These are phyloP conservation scores for Ascosphaera acerosa DNA, from an alignment of 2,329 filamentous ascomycete species.

Conservation along the genomic window DNA sequence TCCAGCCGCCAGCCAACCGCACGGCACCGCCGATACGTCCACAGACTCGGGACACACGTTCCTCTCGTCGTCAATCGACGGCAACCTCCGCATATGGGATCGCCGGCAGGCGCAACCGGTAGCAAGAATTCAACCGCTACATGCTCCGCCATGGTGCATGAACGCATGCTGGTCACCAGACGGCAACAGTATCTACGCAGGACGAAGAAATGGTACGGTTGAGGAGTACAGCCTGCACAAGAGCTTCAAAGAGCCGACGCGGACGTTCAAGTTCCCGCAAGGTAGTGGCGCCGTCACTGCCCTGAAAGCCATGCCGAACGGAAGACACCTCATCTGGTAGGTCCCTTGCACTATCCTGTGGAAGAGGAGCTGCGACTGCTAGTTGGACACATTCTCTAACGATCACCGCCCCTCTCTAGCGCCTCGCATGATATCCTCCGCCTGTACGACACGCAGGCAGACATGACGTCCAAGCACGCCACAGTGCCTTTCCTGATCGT, in stretches of 20 bases:
- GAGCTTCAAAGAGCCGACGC: slow-evolving; percentile 44
- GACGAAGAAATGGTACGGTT: slow-evolving; percentile 71
- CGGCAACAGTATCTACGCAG: slow-evolving; percentile 85
- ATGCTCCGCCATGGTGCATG: slow-evolving; percentile 90
- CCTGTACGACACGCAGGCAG: slow-evolving; percentile 62
- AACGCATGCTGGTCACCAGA: slow-evolving; percentile 90
- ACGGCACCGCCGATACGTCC: slow-evolving; percentile 19
- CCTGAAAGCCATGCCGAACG: slow-evolving; percentile 75
- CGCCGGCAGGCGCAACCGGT: slow-evolving; percentile 45
- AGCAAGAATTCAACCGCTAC: slow-evolving; percentile 49
- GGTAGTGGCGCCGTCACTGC: slow-evolving; percentile 80
- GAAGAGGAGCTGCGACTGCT: no score
- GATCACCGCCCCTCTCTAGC: slow-evolving; percentile 20
- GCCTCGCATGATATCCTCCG: slow-evolving; percentile 84
- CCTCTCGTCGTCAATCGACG: slow-evolving; percentile 40
- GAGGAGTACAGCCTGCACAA: slow-evolving; percentile 85
- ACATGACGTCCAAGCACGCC: slow-evolving; percentile 40
- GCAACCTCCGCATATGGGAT: slow-evolving; percentile 25
- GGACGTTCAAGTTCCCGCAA: slow-evolving; percentile 64
- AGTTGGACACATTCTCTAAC: slow-evolving; percentile 2
- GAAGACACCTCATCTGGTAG: slow-evolving; percentile 68
- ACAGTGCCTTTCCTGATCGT: slow-evolving; percentile 90
- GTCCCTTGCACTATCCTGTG: slow-evolving; percentile 9
- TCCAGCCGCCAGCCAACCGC: slow-evolving; percentile 6
- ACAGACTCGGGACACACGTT: slow-evolving; percentile 46